Base-by-base conservation (phyloP, 495 filamentous ascomycete species). In the Penicillium pulvis region DNA sequence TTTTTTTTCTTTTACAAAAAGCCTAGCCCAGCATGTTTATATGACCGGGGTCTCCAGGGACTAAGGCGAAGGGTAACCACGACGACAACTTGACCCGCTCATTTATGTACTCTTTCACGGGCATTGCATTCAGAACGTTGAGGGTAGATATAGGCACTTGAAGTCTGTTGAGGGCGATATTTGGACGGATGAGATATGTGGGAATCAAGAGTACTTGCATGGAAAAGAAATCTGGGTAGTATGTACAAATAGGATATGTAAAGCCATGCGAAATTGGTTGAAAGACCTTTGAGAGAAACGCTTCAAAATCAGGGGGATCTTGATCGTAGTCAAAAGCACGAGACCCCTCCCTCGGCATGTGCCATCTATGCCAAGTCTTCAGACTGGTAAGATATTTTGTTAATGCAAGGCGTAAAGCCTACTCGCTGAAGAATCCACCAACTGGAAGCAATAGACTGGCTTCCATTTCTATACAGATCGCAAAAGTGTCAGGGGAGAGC, bases 381-480 rank as follows among this genome's bases (percentile, higher is more conserved):
- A 45, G 51, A 61, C 41, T 26, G 8, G n/a, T 41, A 26, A 49
- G 31, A 58, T 53, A 42, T 45, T 55, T 60, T 62, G 35, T 17
- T 44, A 61, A 63, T 64, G 61, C 61, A 61, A 49, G 50, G 39
- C 24, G 42, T 39, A 58, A 55, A 48, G 39, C 41, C 45, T 33
- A 49, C 49, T 50, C 57, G 57, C 60, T 56, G 56, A 63, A 55
- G 28, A 44, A 53, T 50, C 47, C 53, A 59, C 36, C 53, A 62
- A 51, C 36, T 53, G 51, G 57, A 56, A 58, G 54, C 9, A 42
- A 48, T 56, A 28, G 26, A 55, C 20, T 30, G 30, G 43, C 51
- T 36, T 58, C 58, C 64, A 68, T 24, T 51, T 68, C 65, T 68
- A 62, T 65, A 59, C 65, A 65, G 39, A 53, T 41, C 17, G 26